Evolutionary conservation across 805 yeast species (phyloP), one percentile per base, ranked within the genome.

Genomic region (Starmerella potacharoeniae): DNA sequence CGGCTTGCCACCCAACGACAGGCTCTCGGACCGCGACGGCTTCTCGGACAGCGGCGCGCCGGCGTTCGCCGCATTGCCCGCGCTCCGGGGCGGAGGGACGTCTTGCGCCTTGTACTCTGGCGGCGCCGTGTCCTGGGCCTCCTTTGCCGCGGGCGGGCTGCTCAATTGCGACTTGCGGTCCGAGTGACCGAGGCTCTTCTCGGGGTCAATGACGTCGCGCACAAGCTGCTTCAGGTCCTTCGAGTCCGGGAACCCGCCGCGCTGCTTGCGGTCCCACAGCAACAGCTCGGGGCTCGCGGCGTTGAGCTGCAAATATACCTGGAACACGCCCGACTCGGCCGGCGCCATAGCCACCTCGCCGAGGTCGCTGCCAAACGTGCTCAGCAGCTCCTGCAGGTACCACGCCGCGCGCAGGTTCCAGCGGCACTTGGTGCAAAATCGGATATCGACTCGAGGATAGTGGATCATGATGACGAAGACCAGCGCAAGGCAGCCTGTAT

Each of bases 381-480:
- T 87, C n/a, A 88, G 69, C 1, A 89, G 71, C 68, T 88, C 96
- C 66, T 86, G 95, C 35, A 81, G 72, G 62, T 86, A 86, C 96
- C 96, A 89, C 0, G 86, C 77, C 1, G 96, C 95, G 11, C 96
- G 72, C 48, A 86, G 76, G 62, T 85, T 84, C 96, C 96, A 88
- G 64, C 84, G 84, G 73, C 96, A 88, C 65, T 77, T 79, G 40
- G 84, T 83, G 66, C 96, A 88, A 69, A 83, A 88, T 60, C 78
- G 75, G 43, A 88, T 86, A 5, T 79, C 71, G 2, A 88, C 77
- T 45, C 80, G 72, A 2, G 95, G 93, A 56, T 74, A 80, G 34
- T 58, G 56, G 34, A 56, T 35, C 60, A 59, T 59, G 36, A 22
- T 46, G 49, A 34, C 22, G 22, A 22, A 22, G 22, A 22, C 22